Percentiles rank a stretch among this genome's conserved stretches.
These are phyloP conservation scores for Microsporum canis DNA, from an alignment of 2,329 filamentous ascomycete genomes.

Conservation along the genomic window DNA sequence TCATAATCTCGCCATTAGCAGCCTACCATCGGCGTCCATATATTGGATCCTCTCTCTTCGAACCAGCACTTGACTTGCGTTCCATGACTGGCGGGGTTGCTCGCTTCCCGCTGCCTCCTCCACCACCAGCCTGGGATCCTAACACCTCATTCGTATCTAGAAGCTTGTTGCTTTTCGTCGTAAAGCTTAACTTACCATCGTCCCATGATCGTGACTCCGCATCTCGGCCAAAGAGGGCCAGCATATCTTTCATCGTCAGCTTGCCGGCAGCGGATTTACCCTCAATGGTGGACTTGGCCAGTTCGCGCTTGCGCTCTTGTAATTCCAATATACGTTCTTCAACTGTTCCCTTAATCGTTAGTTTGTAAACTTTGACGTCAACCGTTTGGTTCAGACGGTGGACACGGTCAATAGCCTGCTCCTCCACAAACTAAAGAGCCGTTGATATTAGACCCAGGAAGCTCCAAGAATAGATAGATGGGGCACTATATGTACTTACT, in stretches of 20 bases:
- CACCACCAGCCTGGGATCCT: conserved; percentile 4
- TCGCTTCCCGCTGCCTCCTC: conserved; percentile 7
- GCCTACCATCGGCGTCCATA: conserved; percentile 22
- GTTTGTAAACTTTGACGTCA: conserved; percentile 88
- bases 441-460: not conserved
- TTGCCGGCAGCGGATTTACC: conserved; percentile 65
- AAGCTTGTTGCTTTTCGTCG: conserved; percentile 22
- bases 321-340: conserved; percentile 91
- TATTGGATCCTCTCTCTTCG: conserved; percentile 19
- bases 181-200: conserved; percentile 17
- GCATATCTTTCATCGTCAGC: conserved; percentile 83
- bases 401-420: conserved; percentile 96
- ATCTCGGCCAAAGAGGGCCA: conserved; percentile 73
- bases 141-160: conserved; percentile 17
- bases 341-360: conserved; percentile 75
- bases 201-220: conserved; percentile 41
- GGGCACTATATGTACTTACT: conserved; percentile 37
- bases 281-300: conserved; percentile 88
- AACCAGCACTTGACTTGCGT: conserved; percentile 3
- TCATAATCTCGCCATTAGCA: not conserved
- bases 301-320: conserved; percentile 82
- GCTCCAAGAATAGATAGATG: not conserved
- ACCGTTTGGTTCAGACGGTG: conserved; percentile 95
- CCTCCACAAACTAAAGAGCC: conserved; percentile 70
- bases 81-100: conserved; percentile 15